These are phyloP conservation scores for Anisogramma anomala DNA, from an alignment of 2,329 filamentous ascomycete species.

Conservation along the genomic window DNA sequence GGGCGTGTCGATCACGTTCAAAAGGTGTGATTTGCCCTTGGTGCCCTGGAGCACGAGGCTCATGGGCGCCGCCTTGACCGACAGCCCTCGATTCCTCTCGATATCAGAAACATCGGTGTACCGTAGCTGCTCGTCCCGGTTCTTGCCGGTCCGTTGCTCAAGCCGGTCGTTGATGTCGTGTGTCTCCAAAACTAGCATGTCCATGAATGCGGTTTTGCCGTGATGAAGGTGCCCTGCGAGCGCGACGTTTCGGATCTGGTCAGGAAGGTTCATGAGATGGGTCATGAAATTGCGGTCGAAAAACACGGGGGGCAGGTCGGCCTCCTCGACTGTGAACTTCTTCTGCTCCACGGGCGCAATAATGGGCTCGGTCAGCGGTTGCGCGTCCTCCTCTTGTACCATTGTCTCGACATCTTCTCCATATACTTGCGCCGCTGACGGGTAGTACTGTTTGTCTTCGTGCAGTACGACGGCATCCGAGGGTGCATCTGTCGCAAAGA, in stretches of 20 bases:
- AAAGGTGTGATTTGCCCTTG: slow-evolving; percentile 83
- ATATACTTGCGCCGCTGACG: slow-evolving; percentile 93
- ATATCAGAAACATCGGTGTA: slow-evolving; percentile 90
- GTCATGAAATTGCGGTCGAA: slow-evolving; percentile 89
- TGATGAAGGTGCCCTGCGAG: slow-evolving; percentile 90
- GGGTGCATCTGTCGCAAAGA: slow-evolving; percentile 56
- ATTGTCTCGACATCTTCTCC: slow-evolving; percentile 88
- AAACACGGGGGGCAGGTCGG: slow-evolving; percentile 76
- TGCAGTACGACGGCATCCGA: slow-evolving; percentile 97
- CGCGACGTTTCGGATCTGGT: slow-evolving; percentile 87
- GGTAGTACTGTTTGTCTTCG: slow-evolving; percentile 99
- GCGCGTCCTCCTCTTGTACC: slow-evolving; percentile 94
- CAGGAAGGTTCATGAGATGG: slow-evolving; percentile 90
- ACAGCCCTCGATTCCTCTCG: slow-evolving; percentile 80
- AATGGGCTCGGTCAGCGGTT: slow-evolving; percentile 83
- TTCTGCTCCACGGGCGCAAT: slow-evolving; percentile 87
- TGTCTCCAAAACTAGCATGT: slow-evolving; percentile 93
- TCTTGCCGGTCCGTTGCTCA: slow-evolving; percentile 70
- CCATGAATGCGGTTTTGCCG: slow-evolving; percentile 96
- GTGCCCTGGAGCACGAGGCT: slow-evolving; percentile 79
- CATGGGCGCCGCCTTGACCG: slow-evolving; percentile 90
- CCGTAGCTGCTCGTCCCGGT: slow-evolving; percentile 76
- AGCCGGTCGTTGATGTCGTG: slow-evolving; percentile 73
- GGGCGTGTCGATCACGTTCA: slow-evolving; percentile 93
- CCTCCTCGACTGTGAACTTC: slow-evolving; percentile 90